phyloP scores from a whole-genome alignment of 495 filamentous ascomycete genomes.

The Neurospora sp. region DNA sequence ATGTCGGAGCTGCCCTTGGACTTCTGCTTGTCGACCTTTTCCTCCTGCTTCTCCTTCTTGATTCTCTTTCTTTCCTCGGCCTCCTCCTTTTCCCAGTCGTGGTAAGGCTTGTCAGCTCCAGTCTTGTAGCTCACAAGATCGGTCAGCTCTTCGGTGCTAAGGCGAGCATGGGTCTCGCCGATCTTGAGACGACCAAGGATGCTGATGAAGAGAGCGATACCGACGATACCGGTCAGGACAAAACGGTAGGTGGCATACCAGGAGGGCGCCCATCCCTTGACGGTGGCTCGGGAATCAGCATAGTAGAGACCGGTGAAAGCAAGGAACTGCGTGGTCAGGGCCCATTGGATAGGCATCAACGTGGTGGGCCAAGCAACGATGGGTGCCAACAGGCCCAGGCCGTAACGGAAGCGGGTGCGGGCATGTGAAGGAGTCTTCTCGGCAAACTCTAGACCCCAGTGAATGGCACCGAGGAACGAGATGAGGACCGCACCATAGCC shows the following conservation, averaged over 20 bases:
- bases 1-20: slow-evolving; percentile 5
- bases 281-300: slow-evolving; percentile 66
- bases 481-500: slow-evolving; percentile 92
- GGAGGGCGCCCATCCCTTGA: slow-evolving; percentile 69
- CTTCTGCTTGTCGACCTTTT: slow-evolving; percentile 15
- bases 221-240: slow-evolving; percentile 89
- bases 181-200: slow-evolving; percentile 83
- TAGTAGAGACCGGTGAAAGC: slow-evolving; percentile 87
- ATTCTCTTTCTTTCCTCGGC: slow-evolving; percentile 22
- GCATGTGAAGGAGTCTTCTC: slow-evolving; percentile 24
- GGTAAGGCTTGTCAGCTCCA: slow-evolving; percentile 37
- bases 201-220: slow-evolving; percentile 73
- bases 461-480: slow-evolving; percentile 91
- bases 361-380: slow-evolving; percentile 90
- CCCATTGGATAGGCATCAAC: slow-evolving; percentile 76
- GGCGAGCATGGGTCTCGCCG: slow-evolving; percentile 37
- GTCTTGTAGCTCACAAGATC: slow-evolving; percentile 41
- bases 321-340: slow-evolving; percentile 80
- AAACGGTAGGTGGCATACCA: slow-evolving; percentile 97
- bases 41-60: slow-evolving; percentile 22
- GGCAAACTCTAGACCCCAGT: slow-evolving; percentile 77
- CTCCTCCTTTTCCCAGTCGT: slow-evolving; percentile 28
- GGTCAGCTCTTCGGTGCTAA: slow-evolving; percentile 54
- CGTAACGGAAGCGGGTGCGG: slow-evolving; percentile 54
- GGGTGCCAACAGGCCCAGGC: slow-evolving; percentile 71